Evolutionary conservation across 352 stramenopile genomes (phyloP), one percentile per base, ranked within the genome.

Genomic region (Globisporangium megalacanthum): DNA sequence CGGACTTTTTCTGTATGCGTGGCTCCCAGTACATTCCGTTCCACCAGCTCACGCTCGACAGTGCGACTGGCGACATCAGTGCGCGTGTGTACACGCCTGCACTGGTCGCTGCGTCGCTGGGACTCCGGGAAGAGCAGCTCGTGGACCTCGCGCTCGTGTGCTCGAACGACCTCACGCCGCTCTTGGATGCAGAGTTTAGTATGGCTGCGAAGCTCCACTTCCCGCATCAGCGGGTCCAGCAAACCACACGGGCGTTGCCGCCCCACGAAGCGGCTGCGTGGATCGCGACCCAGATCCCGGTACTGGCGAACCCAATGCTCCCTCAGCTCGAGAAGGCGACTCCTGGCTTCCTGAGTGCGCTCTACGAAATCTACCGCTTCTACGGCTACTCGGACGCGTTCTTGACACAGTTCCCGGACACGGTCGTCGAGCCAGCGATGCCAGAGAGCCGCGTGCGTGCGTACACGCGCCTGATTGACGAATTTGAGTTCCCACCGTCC

Each of bases 1-100:
- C 87, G 53, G 89, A 97, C 56, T 97, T 95, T 60, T 60, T 96
- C 15, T 75, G 88, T 58, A 94, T 96, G 82, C 75, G 74, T 8
- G 77, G 77, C 9, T 73, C 87, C 8, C 71, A 68, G 49, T 97
- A 97, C 58, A 92, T 97, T 52, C 83, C 83, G 9, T 89, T 95
- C 48, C 22, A 52, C 0, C 79, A 73, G 31, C 55, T 89, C 1
- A 54, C 17, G 0, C 56, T 82, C 6, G 68, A 84, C 46, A 49
- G 67, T 35, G 47, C 37, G 19, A 49, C 46, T 29, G 56, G 62
- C 2, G 63, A 62, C n/a, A 50, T 95, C 15, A 67, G 59, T 11
- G 86, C 85, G 20, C 69, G 68, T n/a, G 79, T 97, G 17, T 97
- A 91, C 56, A 79, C 69, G 39, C 69, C 86, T 0, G 68, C 79